Evolutionary conservation across 1,284 basidiomycete species (phyloP).

Genomic region (Papiliotrema nemorosa): DNA sequence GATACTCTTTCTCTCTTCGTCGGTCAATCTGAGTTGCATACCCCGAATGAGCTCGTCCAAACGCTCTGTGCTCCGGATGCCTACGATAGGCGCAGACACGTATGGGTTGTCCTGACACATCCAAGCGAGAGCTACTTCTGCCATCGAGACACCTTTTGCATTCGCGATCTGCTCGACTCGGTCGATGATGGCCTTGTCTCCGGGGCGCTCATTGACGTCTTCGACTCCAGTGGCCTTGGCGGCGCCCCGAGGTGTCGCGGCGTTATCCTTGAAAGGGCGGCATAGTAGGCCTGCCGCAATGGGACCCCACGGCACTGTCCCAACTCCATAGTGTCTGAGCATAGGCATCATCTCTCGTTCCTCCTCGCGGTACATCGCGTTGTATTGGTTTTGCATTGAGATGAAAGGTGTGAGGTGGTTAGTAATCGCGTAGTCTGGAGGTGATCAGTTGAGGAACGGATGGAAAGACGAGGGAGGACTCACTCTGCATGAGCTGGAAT

Average conservation of each 20-base stretch:
- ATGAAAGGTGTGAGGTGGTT: conserved; percentile 62
- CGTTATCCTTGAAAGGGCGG: background rate
- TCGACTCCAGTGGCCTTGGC: conserved; percentile 3
- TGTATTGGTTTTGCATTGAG: conserved; percentile 61
- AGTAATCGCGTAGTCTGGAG: conserved; percentile 37
- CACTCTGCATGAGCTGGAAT: conserved; percentile 42
- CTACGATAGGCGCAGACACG: conserved; percentile 39
- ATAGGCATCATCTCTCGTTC: conserved; percentile 64
- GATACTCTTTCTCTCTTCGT: conserved; percentile 26
- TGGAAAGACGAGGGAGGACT: background rate
- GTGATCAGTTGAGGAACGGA: background rate
- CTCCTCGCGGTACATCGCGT: conserved; percentile 59
- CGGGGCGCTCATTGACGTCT: conserved; percentile 9
- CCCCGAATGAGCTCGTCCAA: conserved; percentile 35
- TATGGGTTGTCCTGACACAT: conserved; percentile 17
- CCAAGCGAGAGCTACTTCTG: conserved; percentile 50
- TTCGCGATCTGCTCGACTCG: conserved; percentile 56
- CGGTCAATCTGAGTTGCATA: conserved; percentile 18
- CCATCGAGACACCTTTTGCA: conserved; percentile 56
- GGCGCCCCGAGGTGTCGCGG: background rate
- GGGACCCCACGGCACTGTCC: conserved; percentile 25
- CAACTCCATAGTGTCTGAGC: conserved; percentile 38
- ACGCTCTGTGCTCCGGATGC: conserved; percentile 23
- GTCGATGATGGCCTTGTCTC: conserved; percentile 65
- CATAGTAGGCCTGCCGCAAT: background rate